Base-by-base conservation (phyloP, 208 protist species). In the Sergeia podlipaevii region DNA sequence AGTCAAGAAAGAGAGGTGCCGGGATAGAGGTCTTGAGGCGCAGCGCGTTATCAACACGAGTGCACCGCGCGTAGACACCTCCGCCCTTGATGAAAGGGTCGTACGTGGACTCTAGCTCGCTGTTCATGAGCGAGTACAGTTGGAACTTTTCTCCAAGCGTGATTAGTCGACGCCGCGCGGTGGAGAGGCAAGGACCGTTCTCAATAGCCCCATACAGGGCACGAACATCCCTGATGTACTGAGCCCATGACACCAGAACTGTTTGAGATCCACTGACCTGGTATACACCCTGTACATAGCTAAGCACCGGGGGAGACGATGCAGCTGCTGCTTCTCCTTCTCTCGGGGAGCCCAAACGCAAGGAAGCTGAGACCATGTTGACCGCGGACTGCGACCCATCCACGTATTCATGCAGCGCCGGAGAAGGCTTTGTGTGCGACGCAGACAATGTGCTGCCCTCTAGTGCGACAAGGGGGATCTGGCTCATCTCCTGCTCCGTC, bases 101-200 rank as follows among this genome's bases (percentile, higher is more conserved):
- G 32, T 54, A 70, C 42, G 49, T 71, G 27, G 57, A 57, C 54
- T 95, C 84, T 33, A 70, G 54, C 36, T 92, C 79, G 8, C 51
- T 70, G 68, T 95, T 95, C 5, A 95, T 51, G 18, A 95, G 59
- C 29, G 69, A 70, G 69, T 92, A 92, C 6, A 95, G 74, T 29
- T 85, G 74, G 36, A 89, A 91, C 54, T 95, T 95, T 44, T 92
- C 70, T 0, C 70, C 61, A 30, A 95, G 70, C 20, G 81, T 70
- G 8, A 72, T 89, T 8, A 95, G 70, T 23, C 88, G 83, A 36
- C 68, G 78, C 41, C 84, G 74, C 8, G 79, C 84, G 5, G 77
- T 83, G 36, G 81, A 90, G 38, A 95, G 77, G 60, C 88, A 95
- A 7, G 88, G 88, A 11, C 88, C 88, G 41, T 77, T 88, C 44